Percentiles rank a stretch among this genome's conserved stretches.
Evolutionary conservation across 371 early-diverging fungal species (phyloP).

Genomic region (Syncephalis plumigaleata): DNA sequence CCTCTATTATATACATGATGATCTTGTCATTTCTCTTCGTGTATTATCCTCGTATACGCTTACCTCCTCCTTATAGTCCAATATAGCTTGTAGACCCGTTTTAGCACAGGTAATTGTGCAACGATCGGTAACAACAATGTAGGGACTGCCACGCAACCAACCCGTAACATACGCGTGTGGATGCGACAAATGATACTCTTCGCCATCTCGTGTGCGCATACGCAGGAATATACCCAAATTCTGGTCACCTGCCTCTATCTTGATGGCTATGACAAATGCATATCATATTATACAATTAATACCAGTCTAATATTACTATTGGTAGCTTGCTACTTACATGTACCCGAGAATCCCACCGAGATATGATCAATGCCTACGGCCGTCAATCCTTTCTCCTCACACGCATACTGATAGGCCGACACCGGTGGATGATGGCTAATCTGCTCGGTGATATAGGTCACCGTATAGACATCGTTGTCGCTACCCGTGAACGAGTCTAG

Average conservation of each 20-base stretch:
- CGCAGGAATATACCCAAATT: slow-evolving; percentile 33
- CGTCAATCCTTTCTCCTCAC: slow-evolving; percentile 23
- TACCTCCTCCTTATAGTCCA: slow-evolving; percentile 32
- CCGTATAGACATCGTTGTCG: slow-evolving; percentile 3
- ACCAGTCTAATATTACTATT: background rate
- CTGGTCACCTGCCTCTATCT: slow-evolving; percentile 24
- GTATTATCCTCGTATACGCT: background rate
- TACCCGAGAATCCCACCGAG: slow-evolving; percentile 32
- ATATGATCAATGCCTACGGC: slow-evolving; percentile 33
- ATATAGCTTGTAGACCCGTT: slow-evolving; percentile 19
- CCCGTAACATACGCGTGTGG: slow-evolving; percentile 23
- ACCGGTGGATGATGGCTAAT: slow-evolving; percentile 41
- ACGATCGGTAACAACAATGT: slow-evolving; percentile 16
- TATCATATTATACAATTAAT: background rate
- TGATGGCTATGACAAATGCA: slow-evolving; percentile 14
- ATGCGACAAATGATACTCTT: slow-evolving; percentile 25
- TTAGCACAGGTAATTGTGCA: slow-evolving; percentile 22
- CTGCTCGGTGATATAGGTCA: slow-evolving; percentile 34
- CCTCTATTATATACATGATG: background rate
- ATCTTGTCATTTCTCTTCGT: too few relatives aligned
- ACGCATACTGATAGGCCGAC: slow-evolving; percentile 31
- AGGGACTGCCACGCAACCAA: slow-evolving; percentile 22
- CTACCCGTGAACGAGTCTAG: slow-evolving; percentile 1
- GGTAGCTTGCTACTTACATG: too few relatives aligned
- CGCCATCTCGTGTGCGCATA: slow-evolving; percentile 22